Percentiles rank a stretch among this genome's conserved stretches.
phyloP scores from a whole-genome alignment of 768 basidiomycete species.

The Pulveroboletus sp. region DNA sequence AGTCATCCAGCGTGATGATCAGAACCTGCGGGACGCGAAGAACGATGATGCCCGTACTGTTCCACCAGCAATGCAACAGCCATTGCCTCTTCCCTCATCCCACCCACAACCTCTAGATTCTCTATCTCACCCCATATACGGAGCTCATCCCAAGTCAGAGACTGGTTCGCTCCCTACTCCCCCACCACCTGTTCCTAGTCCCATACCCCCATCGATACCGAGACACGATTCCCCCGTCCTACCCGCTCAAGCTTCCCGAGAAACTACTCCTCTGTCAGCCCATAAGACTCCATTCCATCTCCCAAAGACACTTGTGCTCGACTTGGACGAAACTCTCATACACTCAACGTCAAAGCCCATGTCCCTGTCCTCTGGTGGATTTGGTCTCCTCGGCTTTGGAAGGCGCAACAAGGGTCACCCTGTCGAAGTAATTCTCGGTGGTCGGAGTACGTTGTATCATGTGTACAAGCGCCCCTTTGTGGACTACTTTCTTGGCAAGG shows the following conservation, averaged over 20 bases:
- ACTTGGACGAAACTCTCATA: slow-evolving; percentile 97
- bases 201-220: slow-evolving; percentile 9
- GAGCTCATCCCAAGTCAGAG: slow-evolving; percentile 12
- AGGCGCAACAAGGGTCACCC: slow-evolving; percentile 70
- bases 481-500: slow-evolving; percentile 90
- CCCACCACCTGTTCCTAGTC: slow-evolving; percentile 15
- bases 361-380: slow-evolving; percentile 41
- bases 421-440: slow-evolving; percentile 89
- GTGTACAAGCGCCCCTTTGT: slow-evolving; percentile 98
- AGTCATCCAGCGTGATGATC: slow-evolving; percentile 5
- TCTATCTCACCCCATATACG: slow-evolving; percentile 5
- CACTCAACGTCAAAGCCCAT: slow-evolving; percentile 90
- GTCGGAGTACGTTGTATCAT: slow-evolving; percentile 88
- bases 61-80: slow-evolving; percentile 16
- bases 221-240: slow-evolving; percentile 10
- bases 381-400: slow-evolving; percentile 59
- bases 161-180: slow-evolving; percentile 21
- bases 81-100: slow-evolving; percentile 20
- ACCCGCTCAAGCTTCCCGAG: slow-evolving; percentile 32
- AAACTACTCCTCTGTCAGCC: slow-evolving; percentile 40
- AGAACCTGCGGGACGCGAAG: slow-evolving; percentile 4
- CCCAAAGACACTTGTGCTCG: slow-evolving; percentile 93
- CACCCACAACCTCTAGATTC: slow-evolving; percentile 18
- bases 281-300: slow-evolving; percentile 71
- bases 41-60: slow-evolving; percentile 16